Conservation (phyloP, 345 rosid genomes). For the Boechera retrofracta region DNA sequence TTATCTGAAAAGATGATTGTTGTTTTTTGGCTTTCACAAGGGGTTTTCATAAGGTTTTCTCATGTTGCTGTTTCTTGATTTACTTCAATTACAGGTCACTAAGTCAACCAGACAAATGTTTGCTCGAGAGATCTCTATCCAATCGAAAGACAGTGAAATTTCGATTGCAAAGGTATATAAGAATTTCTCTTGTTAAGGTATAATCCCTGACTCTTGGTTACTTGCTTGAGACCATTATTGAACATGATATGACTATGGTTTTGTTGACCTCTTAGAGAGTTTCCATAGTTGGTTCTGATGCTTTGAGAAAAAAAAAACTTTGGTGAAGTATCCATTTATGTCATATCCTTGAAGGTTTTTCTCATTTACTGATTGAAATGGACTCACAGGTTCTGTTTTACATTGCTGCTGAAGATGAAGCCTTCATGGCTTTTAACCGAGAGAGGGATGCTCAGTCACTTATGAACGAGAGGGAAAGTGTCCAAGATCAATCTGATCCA, state of each 20-base stretch:
- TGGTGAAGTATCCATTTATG: slow-evolving; percentile 2
- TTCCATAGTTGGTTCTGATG: slow-evolving; percentile 2
- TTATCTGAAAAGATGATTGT: not conserved
- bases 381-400: slow-evolving; percentile 67
- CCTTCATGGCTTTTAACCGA: slow-evolving; percentile 60
- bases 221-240: slow-evolving; percentile 29
- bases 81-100: slow-evolving; percentile 54
- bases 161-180: slow-evolving; percentile 77
- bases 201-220: slow-evolving; percentile 41
- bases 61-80: slow-evolving; percentile 39
- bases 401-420: slow-evolving; percentile 95
- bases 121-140: slow-evolving; percentile 71
- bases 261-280: slow-evolving; percentile 17
- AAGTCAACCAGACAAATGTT: slow-evolving; percentile 70
- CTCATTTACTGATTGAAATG: slow-evolving; percentile 33
- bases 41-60: slow-evolving; percentile 15
- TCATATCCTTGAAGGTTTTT: slow-evolving; percentile 22
- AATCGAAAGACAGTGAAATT: slow-evolving; percentile 75
- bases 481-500: slow-evolving; percentile 31
- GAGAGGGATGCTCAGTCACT: slow-evolving; percentile 62
- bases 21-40: not conserved
- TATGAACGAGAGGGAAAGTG: not conserved
- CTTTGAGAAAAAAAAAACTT: not conserved
- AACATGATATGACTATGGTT: slow-evolving; percentile 31
- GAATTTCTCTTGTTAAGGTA: slow-evolving; percentile 46